Conservation (phyloP, 108 stramenopile species). For the Fistulifera solaris region DNA sequence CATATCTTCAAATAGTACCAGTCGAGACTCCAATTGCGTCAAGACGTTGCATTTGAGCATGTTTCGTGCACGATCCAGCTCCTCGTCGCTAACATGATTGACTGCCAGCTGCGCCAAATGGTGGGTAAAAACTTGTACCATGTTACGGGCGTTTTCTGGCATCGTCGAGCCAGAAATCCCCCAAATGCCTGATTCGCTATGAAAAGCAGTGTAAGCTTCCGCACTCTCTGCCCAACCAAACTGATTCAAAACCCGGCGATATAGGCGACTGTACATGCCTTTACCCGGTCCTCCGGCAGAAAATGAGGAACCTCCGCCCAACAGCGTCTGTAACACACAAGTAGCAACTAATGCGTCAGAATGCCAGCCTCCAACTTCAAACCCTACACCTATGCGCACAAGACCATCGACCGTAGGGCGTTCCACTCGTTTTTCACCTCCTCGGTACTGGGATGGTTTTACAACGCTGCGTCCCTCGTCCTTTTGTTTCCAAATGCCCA, state of each 20-base stretch:
- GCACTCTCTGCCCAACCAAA: conserved; percentile 90
- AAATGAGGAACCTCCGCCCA: conserved; percentile 96
- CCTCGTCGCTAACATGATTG: conserved; percentile 63
- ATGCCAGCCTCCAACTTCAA: conserved; percentile 95
- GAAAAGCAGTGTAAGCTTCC: conserved; percentile 87
- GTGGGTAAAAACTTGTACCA: conserved; percentile 65
- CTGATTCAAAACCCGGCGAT: conserved; percentile 90
- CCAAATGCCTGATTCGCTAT: conserved; percentile 86
- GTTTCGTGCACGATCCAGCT: conserved; percentile 90
- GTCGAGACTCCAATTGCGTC: conserved; percentile 91
- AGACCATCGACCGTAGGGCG: conserved; percentile 61
- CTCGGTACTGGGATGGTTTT: conserved; percentile 4
- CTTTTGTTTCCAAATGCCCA: conserved; percentile 40
- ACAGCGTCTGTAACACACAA: conserved; percentile 92
- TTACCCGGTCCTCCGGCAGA: conserved; percentile 99
- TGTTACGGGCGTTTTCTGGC: conserved; percentile 44
- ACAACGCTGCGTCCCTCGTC: background rate
- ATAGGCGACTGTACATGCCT: conserved; percentile 98
- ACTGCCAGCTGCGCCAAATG: conserved; percentile 69
- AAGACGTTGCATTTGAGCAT: conserved; percentile 97
- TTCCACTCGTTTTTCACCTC: conserved; percentile 5
- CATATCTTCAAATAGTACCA: conserved; percentile 96
- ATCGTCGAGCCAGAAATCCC: conserved; percentile 76
- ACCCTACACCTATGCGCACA: conserved; percentile 82
- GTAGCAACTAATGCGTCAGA: conserved; percentile 79